Conservation (phyloP, 2,329 filamentous ascomycete species). For the Claviceps sp. region DNA sequence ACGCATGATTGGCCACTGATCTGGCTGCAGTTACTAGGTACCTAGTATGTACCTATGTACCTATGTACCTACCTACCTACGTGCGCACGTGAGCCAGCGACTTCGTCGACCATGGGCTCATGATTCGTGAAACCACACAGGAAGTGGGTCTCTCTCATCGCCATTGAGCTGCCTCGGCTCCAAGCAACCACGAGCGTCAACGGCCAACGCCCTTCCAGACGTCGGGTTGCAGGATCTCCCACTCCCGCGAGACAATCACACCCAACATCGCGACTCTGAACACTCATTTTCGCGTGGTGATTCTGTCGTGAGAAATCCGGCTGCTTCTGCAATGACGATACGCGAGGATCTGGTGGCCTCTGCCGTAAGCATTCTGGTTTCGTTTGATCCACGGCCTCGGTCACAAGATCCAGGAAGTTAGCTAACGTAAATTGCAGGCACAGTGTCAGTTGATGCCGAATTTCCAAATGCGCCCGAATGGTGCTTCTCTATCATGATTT, state of each 20-base stretch:
- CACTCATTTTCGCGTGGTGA: conserved; percentile 8
- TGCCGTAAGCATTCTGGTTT: conserved; percentile 39
- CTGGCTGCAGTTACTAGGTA: no score
- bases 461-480: not conserved
- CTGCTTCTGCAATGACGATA: conserved; percentile 51
- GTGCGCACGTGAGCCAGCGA: conserved; percentile 12
- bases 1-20: conserved; percentile 15
- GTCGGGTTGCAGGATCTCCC: conserved; percentile 8
- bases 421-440: conserved; percentile 15
- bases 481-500: not conserved
- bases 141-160: no score
- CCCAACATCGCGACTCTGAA: not conserved
- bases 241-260: not conserved
- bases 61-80: no score
- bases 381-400: not conserved
- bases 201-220: no score
- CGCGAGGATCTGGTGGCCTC: conserved; percentile 86
- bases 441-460: conserved; percentile 25
- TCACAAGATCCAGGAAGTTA: not conserved
- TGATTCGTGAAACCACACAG: no score
- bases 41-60: no score
- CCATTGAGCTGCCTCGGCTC: conserved; percentile 17
- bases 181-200: not conserved
- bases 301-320: conserved; percentile 12
- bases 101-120: not conserved